A percentile compares a stretch with the other conserved stretches of the same genome.
phyloP scores from a whole-genome alignment of 768 basidiomycete species.

The Saitozyma podzolica region DNA sequence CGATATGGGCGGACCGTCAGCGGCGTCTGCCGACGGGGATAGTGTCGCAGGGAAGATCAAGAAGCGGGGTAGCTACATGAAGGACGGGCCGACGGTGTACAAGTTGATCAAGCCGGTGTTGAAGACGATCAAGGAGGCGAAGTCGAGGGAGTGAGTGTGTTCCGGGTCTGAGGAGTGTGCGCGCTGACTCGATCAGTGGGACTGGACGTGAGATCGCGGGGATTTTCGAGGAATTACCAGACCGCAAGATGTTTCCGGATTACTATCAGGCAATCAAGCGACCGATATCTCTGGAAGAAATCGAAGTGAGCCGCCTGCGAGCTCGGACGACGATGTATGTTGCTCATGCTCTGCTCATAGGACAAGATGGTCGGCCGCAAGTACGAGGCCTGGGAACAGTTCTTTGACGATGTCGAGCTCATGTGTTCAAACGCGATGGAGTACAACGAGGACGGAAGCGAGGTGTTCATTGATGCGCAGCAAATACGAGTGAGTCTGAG shows the following conservation, averaged over 20 bases:
- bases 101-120: conserved; percentile 44
- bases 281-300: conserved; percentile 85
- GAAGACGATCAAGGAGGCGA: conserved; percentile 34
- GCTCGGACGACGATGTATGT: conserved; percentile 9
- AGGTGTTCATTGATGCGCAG: conserved; percentile 47
- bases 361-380: conserved; percentile 78
- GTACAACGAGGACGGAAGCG: conserved; percentile 77
- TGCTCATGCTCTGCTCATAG: conserved; percentile 63
- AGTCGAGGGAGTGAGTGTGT: conserved; percentile 41
- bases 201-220: conserved; percentile 52
- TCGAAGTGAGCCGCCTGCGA: conserved; percentile 65
- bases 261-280: conserved; percentile 77
- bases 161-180: not conserved
- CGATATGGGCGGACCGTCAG: conserved; percentile 22
- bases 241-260: conserved; percentile 66
- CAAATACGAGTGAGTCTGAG: conserved; percentile 41
- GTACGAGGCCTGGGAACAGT: conserved; percentile 67
- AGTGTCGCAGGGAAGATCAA: not conserved
- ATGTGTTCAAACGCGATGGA: conserved; percentile 84
- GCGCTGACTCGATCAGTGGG: conserved; percentile 28
- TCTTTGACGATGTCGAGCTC: conserved; percentile 81
- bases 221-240: conserved; percentile 82
- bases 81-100: conserved; percentile 40
- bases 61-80: conserved; percentile 41
- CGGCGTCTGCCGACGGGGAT: conserved; percentile 16